Base-by-base conservation (phyloP, 139 green algal species). In the Tetradesmus lagerheimii region DNA sequence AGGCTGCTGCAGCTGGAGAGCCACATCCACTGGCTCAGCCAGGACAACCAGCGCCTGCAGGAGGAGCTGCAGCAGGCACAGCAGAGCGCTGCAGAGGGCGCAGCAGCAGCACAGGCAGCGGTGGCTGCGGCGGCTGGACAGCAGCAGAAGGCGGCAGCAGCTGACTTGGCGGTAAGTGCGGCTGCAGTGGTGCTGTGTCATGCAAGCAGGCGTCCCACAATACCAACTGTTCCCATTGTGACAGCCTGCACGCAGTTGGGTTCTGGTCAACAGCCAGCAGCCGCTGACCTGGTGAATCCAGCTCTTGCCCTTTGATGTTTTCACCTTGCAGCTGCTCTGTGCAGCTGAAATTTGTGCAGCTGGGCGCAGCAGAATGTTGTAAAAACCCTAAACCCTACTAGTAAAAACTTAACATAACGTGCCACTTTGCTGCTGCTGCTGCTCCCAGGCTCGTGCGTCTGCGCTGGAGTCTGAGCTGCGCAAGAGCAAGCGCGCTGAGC, bases 391-490 rank as follows among this genome's bases (percentile, higher is more conserved):
- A n/a, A n/a, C n/a, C n/a, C n/a, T n/a, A n/a, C n/a, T n/a, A n/a
- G n/a, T n/a, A n/a, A n/a, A n/a, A n/a, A n/a, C n/a, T n/a, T n/a
- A n/a, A n/a, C n/a, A n/a, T n/a, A n/a, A n/a, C n/a, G n/a, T n/a
- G n/a, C n/a, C n/a, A n/a, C 57, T 23, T 71, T 85, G 35, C 23
- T 67, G 18, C 47, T 66, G 16, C 66, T 47, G n/a, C 76, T 90
- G 45, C 14, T 41, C 1, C 27, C 31, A 53, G 91, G 80, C 47
- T 41, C 91, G 89, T 0, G 89, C 75, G 23, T 20, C 47, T 20
- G 41, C 35, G 23, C 81, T 97, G 75, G 94, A 98, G 92, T 38
- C 74, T 5, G 95, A 98, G 84, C 92, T 98, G 87, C 93, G 96
- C 20, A 92, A 92, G 75, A 89, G 91, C 83, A 96, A 95, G 92